phyloP scores from a whole-genome alignment of 495 filamentous ascomycete species.

The Penicillium flavigenum region DNA sequence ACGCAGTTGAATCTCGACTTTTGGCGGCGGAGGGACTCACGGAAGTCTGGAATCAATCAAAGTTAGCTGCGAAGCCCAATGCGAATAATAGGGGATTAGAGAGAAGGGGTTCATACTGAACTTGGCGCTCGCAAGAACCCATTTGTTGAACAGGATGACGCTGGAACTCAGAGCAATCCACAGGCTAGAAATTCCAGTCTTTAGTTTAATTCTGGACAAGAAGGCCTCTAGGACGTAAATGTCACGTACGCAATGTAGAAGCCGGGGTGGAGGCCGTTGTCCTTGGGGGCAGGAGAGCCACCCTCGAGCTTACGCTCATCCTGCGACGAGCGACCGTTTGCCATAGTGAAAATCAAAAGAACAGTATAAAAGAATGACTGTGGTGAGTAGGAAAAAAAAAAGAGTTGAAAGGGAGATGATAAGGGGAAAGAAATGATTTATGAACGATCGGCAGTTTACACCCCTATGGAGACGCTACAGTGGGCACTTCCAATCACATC shows the following conservation, averaged over 20 bases:
- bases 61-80: constrained; percentile 21
- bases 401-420: constrained; percentile 15
- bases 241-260: constrained; percentile 77
- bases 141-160: constrained; percentile 98
- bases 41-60: constrained; percentile 36
- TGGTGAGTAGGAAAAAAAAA: constrained; percentile 26
- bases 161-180: constrained; percentile 89
- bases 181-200: constrained; percentile 48
- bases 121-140: constrained; percentile 73
- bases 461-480: constrained; percentile 4
- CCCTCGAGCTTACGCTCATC: constrained; percentile 39
- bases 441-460: constrained; percentile 17
- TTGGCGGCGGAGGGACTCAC: constrained; percentile 20
- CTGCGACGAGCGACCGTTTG: constrained; percentile 35
- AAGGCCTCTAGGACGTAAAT: not conserved
- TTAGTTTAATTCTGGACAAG: constrained; percentile 5
- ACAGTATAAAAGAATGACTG: constrained; percentile 36
- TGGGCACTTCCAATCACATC: constrained; percentile 10
- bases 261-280: constrained; percentile 63
- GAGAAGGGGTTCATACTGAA: constrained; percentile 63
- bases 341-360: constrained; percentile 24
- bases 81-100: constrained; percentile 8
- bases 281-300: constrained; percentile 24
- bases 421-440: constrained; percentile 22
- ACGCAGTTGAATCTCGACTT: not conserved